Percentiles rank a stretch among this genome's conserved stretches.
These are phyloP conservation scores for Ettlia oleoabundans DNA, from an alignment of 139 green algal genomes.

Conservation along the genomic window DNA sequence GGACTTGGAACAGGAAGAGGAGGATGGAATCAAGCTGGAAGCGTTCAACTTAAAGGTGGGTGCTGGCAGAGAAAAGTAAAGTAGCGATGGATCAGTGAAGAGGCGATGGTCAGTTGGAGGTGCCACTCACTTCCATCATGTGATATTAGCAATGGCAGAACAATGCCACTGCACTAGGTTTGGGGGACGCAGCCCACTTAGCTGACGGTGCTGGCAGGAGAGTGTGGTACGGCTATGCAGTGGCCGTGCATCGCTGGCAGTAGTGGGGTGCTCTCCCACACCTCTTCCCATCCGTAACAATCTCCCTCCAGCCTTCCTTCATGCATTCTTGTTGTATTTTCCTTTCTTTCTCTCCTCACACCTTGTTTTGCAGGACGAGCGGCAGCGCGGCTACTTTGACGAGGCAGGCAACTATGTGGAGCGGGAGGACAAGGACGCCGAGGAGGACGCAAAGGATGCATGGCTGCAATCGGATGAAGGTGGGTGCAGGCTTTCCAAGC, in stretches of 20 bases:
- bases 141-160: no score
- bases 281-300: not conserved
- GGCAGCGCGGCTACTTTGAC: conserved; percentile 75
- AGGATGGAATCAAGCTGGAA: conserved; percentile 72
- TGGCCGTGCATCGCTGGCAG: no score
- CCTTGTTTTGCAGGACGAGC: conserved; percentile 55
- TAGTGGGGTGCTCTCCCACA: no score
- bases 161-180: no score
- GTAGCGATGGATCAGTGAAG: not conserved
- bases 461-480: conserved; percentile 72
- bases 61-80: not conserved
- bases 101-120: not conserved
- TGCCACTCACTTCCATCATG: not conserved
- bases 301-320: not conserved
- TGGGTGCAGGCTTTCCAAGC: conserved; percentile 9
- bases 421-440: conserved; percentile 54
- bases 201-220: no score
- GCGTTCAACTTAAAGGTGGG: conserved; percentile 75
- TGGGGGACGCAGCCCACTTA: no score
- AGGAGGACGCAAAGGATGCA: conserved; percentile 60
- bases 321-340: not conserved
- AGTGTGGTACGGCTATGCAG: no score
- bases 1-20: conserved; percentile 53
- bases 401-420: conserved; percentile 79
- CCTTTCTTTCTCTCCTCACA: not conserved